Base-by-base conservation (phyloP, 371 early-diverging fungal genomes). In the Lichtheimia corymbifera region DNA sequence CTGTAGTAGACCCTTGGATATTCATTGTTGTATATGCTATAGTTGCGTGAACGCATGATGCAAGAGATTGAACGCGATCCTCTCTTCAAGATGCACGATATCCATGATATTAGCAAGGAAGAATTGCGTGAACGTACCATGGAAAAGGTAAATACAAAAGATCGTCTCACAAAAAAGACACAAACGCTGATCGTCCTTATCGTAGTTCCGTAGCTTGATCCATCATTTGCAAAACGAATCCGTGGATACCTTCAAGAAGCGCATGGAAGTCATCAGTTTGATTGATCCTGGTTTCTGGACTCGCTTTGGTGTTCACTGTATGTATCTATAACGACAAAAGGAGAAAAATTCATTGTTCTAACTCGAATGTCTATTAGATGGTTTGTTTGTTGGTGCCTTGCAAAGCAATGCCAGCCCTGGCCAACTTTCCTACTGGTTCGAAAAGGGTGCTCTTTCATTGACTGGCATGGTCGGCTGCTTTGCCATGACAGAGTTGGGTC, bases 251-350 rank as follows among this genome's bases (percentile, higher is more conserved):
- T 93, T 94, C 61, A 86, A 87, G 68, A 73, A 83, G 66, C 86
- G 95, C 45, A 91, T 96, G 94, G 88, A 88, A 71, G 77, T 92
- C 14, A 80, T 95, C 55, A 86, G 87, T 67, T 72, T 93, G 59
- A 76, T 93, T 35, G 95, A 94, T 63, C 92, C 95, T 41, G 93
- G 90, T 20, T 92, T 93, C 73, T 93, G 93, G 93, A 96, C 96
- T 17, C 87, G 95, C 17, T 85, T 94, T 60, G 96, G 95, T 67
- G 96, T 96, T 27, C 96, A 96, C 70, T 88, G 86, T 76, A 74
- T 73, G 70, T 62, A 9, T 24, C 14, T 35, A 17, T 18, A 0
- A 9, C 17, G 20, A 24, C 18, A 43, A 5, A 24, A 22, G 22
- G 35, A 9, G 11, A 28, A 9, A 35, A 35, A 11, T 35, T 35